A percentile compares a stretch with the other conserved stretches of the same genome.
Evolutionary conservation across 805 yeast species (phyloP).

Genomic region (Candida sphagnicola): DNA sequence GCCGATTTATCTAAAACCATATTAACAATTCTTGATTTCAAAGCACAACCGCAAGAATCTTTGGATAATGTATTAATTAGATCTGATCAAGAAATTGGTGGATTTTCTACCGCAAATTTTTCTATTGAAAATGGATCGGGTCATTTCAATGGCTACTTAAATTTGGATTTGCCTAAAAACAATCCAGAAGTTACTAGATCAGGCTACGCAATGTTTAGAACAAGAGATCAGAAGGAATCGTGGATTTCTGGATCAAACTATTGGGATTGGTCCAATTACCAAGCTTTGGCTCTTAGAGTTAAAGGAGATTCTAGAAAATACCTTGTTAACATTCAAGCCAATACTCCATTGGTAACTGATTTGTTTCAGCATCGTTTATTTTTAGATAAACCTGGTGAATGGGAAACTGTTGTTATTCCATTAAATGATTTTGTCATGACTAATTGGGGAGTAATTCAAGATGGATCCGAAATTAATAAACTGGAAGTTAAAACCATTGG

Average conservation of each 20-base stretch:
- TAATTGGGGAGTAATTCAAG: slow-evolving; percentile 65
- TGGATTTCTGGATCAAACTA: slow-evolving; percentile 46
- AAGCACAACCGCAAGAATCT: slow-evolving; percentile 39
- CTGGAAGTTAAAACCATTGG: slow-evolving; percentile 70
- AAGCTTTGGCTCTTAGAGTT: slow-evolving; percentile 65
- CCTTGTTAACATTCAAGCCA: slow-evolving; percentile 77
- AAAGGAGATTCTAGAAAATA: slow-evolving; percentile 71
- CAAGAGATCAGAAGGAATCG: slow-evolving; percentile 55
- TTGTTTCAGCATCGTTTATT: slow-evolving; percentile 79
- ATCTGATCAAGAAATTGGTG: slow-evolving; percentile 74
- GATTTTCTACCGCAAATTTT: slow-evolving; percentile 63
- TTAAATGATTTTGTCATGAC: slow-evolving; percentile 77
- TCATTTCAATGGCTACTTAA: slow-evolving; percentile 56
- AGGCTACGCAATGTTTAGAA: slow-evolving; percentile 85
- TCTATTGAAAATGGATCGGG: slow-evolving; percentile 33
- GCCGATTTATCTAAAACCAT: slow-evolving; percentile 24
- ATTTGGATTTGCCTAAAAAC: slow-evolving; percentile 59
- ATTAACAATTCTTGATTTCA: slow-evolving; percentile 55
- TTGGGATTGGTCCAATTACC: slow-evolving; percentile 70
- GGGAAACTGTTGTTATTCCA: slow-evolving; percentile 83
- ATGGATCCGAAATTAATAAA: slow-evolving; percentile 54
- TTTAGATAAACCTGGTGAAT: slow-evolving; percentile 63
- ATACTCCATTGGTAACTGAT: slow-evolving; percentile 73
- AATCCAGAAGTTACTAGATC: slow-evolving; percentile 61
- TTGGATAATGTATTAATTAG: slow-evolving; percentile 52